Base-by-base conservation (phyloP, 257 asterid species). In the Solanum tacnaense region DNA sequence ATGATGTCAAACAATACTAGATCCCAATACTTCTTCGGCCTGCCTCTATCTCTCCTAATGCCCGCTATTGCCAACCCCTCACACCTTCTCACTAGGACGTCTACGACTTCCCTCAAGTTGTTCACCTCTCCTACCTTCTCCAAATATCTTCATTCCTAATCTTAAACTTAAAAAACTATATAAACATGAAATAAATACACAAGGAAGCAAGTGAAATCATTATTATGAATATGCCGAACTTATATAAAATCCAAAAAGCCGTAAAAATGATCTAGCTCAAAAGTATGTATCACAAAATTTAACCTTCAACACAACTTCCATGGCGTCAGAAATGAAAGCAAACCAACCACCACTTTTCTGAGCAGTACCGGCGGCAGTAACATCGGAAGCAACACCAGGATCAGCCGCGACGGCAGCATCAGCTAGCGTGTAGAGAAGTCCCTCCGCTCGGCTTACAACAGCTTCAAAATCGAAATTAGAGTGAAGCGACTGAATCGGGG, bases 231-330 rank as follows among this genome's bases (percentile, higher is more conserved):
- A 39, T 13, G 62, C 62, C 20, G 1, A 39, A 78, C 60, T 9
- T 27, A 78, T 39, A 15, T 79, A 79, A 35, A 79, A 12, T 27
- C 39, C 0, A 44, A 44, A 79, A 79, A 0, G 7, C 32, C 1
- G 39, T 46, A 81, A 16, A 2, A 81, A 46, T 27, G 85, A 79
- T 44, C 67, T 44, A 79, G 39, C 1, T 44, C 23, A n/a, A 79
- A 44, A 44, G 38, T 78, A 78, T 7, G 65, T 79, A 2, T 27
- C 5, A 46, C 39, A 46, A 20, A 67, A 38, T 31, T 16, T 70
- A 86, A 97, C 99, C 98, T 97, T 97, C 88, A 97, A 90, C 9
- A 97, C 99, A 91, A 94, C 92, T 94, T 97, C 99, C 99, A 97
- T 95, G 79, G 95, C 95, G 12, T 97, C 99, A 12, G 99, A 95